phyloP scores from a whole-genome alignment of 805 yeast species.

The Candida patagonica region DNA sequence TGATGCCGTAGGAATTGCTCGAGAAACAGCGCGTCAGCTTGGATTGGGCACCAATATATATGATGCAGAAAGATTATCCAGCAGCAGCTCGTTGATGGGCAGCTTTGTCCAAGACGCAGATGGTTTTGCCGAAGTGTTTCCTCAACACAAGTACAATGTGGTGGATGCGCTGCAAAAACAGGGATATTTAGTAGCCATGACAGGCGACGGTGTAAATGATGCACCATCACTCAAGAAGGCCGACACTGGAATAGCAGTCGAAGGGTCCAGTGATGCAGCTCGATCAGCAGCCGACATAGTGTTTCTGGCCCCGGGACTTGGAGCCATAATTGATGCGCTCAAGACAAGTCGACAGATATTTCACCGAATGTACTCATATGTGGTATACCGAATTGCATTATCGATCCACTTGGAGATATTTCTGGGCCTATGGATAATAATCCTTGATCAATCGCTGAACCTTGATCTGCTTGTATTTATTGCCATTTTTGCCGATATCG shows the following conservation, averaged over 20 bases:
- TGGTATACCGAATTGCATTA: slow-evolving; percentile 95
- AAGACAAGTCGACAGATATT: slow-evolving; percentile 94
- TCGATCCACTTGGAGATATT: slow-evolving; percentile 90
- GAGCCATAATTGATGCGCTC: slow-evolving; percentile 51
- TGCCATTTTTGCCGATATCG: slow-evolving; percentile 87
- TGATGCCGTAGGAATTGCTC: slow-evolving; percentile 98
- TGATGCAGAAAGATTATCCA: slow-evolving; percentile 94
- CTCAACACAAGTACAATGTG: slow-evolving; percentile 93
- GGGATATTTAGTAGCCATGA: slow-evolving; percentile 97
- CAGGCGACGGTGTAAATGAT: slow-evolving; percentile 99
- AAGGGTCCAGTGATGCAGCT: slow-evolving; percentile 97
- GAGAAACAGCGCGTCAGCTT: slow-evolving; percentile 96
- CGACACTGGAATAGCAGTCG: slow-evolving; percentile 94
- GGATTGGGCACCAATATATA: slow-evolving; percentile 94
- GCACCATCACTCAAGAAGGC: slow-evolving; percentile 97
- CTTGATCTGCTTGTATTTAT: slow-evolving; percentile 90
- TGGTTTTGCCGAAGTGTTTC: slow-evolving; percentile 98
- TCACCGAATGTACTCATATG: slow-evolving; percentile 99
- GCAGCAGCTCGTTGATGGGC: slow-evolving; percentile 58
- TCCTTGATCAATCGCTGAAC: slow-evolving; percentile 75
- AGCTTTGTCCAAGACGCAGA: slow-evolving; percentile 75
- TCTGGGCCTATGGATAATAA: slow-evolving; percentile 95
- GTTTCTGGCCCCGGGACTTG: slow-evolving; percentile 80
- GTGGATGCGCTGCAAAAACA: slow-evolving; percentile 91
- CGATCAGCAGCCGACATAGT: slow-evolving; percentile 96